These are phyloP conservation scores for Pisolithus sp. DNA, from an alignment of 768 basidiomycete genomes.

Conservation along the genomic window DNA sequence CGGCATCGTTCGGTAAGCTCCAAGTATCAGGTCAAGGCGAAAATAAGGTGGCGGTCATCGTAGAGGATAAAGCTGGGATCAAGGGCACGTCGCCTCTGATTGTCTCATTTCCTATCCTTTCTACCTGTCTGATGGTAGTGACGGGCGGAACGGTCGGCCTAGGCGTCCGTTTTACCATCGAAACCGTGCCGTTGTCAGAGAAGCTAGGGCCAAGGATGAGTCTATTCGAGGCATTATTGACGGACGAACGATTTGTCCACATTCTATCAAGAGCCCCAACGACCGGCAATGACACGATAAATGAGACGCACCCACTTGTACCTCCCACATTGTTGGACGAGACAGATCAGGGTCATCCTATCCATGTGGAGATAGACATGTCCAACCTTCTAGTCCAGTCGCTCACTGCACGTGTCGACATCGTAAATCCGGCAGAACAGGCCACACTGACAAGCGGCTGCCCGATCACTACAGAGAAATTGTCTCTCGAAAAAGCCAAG, in stretches of 20 bases:
- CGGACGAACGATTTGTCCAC: constrained; percentile 15
- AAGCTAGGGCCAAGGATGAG: constrained; percentile 1
- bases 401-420: constrained; percentile 14
- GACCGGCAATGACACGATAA: constrained; percentile 1
- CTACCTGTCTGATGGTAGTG: constrained; percentile 13
- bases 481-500: neutral
- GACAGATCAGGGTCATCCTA: constrained; percentile 12
- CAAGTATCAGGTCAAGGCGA: constrained; percentile 11
- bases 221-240: constrained; percentile 16
- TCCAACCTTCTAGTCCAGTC: constrained; percentile 11
- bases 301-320: neutral
- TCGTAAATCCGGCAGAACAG: constrained; percentile 16
- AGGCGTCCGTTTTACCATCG: constrained; percentile 11
- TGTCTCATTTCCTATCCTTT: constrained; percentile 18
- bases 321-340: constrained; percentile 2
- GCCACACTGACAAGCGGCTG: constrained; percentile 12
- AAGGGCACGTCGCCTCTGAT: constrained; percentile 14
- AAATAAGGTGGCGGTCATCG: constrained; percentile 13
- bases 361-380: constrained; percentile 11
- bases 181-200: neutral
- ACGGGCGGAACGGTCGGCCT: constrained; percentile 12
- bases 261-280: constrained; percentile 20
- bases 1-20: constrained; percentile 17
- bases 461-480: constrained; percentile 13
- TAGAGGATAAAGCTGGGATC: constrained; percentile 15